Percentiles rank a stretch among this genome's conserved stretches.
phyloP scores from a whole-genome alignment of 805 yeast species.

The Barnettozyma salicaria region DNA sequence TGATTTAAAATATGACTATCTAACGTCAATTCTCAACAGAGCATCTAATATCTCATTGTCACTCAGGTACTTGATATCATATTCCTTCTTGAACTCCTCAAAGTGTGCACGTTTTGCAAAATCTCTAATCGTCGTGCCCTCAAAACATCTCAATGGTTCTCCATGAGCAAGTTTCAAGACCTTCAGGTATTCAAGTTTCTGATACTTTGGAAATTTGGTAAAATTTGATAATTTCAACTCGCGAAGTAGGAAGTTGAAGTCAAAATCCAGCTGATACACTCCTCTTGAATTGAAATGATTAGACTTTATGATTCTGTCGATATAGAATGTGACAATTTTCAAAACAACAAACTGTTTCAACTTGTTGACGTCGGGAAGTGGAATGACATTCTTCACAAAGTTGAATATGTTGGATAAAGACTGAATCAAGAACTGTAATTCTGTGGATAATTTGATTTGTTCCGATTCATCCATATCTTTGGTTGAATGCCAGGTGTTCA shows the following conservation, averaged over 20 bases:
- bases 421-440: conserved; percentile 23
- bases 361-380: conserved; percentile 15
- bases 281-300: conserved; percentile 33
- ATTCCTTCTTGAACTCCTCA: conserved; percentile 20
- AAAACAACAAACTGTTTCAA: conserved; percentile 25
- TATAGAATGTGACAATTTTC: conserved; percentile 28
- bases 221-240: conserved; percentile 2
- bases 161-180: conserved; percentile 27
- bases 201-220: conserved; percentile 3
- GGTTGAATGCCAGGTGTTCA: conserved; percentile 28
- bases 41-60: conserved; percentile 34
- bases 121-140: conserved; percentile 21
- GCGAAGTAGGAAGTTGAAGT: conserved; percentile 18
- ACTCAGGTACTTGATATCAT: conserved; percentile 19
- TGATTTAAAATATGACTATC: not conserved
- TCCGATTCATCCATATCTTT: conserved; percentile 2
- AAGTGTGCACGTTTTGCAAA: conserved; percentile 28
- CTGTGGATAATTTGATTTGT: conserved; percentile 20
- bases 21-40: conserved; percentile 28
- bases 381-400: conserved; percentile 15
- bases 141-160: conserved; percentile 7
- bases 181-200: conserved; percentile 14
- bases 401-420: conserved; percentile 21
- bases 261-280: conserved; percentile 28
- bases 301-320: conserved; percentile 32